Evolutionary conservation across 805 yeast genomes (phyloP), one percentile per base, ranked within the genome.

Genomic region (Sungouiella thailandica): DNA sequence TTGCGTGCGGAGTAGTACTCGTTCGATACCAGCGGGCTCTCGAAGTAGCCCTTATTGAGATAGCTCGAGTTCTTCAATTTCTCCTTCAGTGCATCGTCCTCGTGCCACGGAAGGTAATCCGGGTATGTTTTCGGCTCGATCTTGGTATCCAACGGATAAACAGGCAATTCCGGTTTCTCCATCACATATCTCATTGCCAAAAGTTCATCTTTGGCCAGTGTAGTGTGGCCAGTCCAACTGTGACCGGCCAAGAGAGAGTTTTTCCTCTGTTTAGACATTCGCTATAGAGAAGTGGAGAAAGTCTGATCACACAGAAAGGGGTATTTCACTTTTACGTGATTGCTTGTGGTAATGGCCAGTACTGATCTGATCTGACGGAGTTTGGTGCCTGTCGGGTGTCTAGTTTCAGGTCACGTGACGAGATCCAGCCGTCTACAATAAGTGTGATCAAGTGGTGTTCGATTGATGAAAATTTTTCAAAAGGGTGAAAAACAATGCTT

Each of bases 1-100:
- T 74, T 77, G 32, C 87, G 62, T 1, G 87, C 89, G 0, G 86
- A 73, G 30, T 80, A 76, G 32, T 80, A 72, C 55, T 86, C 95
- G 50, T 81, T 76, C 23, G 68, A 53, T 1, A 80, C 85, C 15
- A 56, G 55, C 2, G 88, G 80, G 1, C 76, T 60, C 47, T 83
- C 87, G 37, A 70, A 71, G 44, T 70, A 78, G 6, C 96, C 96
- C 47, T 81, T 78, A 43, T 80, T 86, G 27, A 85, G 62, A 49
- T 71, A 60, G 14, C 59, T 44, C 1, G 60, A 66, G 22, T 64
- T 70, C 31, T 71, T 66, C 48, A 80, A 70, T 17, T 76, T 55
- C 4, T 58, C 65, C 43, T 76, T 78, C 17, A 47, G 31, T 7
- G 40, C 49, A 10, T 51, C 49, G 3, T 55, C 45, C 25, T 58